Evolutionary conservation across 129 eudicot species (phyloP).

Genomic region (Scalesia atractyloides): DNA sequence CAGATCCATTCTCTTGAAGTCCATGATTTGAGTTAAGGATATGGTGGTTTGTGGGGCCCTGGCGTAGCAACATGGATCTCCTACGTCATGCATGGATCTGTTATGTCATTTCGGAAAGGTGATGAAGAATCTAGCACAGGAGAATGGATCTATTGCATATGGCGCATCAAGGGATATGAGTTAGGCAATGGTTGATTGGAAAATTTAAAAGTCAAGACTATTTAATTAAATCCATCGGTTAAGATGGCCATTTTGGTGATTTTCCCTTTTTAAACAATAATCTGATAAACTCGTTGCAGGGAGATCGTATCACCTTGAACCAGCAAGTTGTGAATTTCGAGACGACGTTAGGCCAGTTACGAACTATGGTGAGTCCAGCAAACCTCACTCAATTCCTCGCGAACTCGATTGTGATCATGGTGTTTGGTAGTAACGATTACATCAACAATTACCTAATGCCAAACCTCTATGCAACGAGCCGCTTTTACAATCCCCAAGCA

Average conservation of each 20-base stretch:
- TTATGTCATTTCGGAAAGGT: too few species aligned
- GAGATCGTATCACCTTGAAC: constrained; percentile 65
- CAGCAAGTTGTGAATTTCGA: constrained; percentile 86
- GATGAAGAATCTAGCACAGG: too few species aligned
- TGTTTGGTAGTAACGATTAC: constrained; percentile 95
- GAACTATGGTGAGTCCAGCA: constrained; percentile 48
- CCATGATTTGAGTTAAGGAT: too few species aligned
- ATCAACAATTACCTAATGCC: constrained; percentile 92
- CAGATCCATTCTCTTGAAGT: too few species aligned
- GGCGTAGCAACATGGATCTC: too few species aligned
- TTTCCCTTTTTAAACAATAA: not conserved
- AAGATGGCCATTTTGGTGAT: not conserved
- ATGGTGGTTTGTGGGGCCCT: too few species aligned
- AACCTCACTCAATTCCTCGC: constrained; percentile 51
- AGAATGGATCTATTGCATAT: too few species aligned
- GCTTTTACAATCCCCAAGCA: constrained; percentile 55
- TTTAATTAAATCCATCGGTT: not conserved
- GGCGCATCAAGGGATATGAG: too few species aligned
- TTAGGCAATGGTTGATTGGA: too few species aligned
- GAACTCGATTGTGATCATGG: constrained; percentile 61
- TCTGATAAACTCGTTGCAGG: constrained; percentile 38
- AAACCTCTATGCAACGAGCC: constrained; percentile 53
- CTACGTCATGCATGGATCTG: too few species aligned
- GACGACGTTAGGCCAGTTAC: constrained; percentile 62
- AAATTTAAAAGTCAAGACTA: too few species aligned